Percentiles rank a stretch among this genome's conserved stretches.
Evolutionary conservation across 805 yeast genomes (phyloP).

Genomic region (Jamesozyma hellenica): DNA sequence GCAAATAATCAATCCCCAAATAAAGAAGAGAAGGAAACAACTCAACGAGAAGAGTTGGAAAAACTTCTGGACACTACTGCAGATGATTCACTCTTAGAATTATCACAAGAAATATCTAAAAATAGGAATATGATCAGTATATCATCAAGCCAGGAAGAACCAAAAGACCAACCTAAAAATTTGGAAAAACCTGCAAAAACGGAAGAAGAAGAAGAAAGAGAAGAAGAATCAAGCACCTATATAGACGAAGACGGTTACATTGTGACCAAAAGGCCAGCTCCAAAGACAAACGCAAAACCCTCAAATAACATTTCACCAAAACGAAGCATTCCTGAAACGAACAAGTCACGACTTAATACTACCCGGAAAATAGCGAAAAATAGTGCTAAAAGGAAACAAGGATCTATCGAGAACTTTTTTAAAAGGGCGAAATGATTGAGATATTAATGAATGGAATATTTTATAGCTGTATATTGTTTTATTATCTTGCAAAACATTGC

Average conservation of each 20-base stretch:
- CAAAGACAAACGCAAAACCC: not conserved
- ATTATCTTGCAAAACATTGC: no score
- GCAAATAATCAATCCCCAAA: not conserved
- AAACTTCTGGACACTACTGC: slow-evolving; percentile 26
- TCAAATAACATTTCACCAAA: not conserved
- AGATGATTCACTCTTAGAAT: slow-evolving; percentile 23
- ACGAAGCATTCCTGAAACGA: not conserved
- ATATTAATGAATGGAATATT: not conserved
- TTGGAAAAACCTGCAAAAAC: not conserved
- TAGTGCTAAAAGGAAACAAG: slow-evolving; percentile 20
- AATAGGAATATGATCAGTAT: not conserved
- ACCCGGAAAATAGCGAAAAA: no score
- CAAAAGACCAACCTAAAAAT: not conserved
- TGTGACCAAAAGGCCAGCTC: slow-evolving; percentile 19
- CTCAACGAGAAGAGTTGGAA: slow-evolving; percentile 14
- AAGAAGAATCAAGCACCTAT: slow-evolving; percentile 8
- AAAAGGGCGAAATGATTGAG: slow-evolving; percentile 9
- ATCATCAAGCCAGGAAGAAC: not conserved
- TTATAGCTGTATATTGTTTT: no score
- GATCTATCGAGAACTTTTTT: slow-evolving; percentile 27
- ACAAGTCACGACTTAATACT: no score
- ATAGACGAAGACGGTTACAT: slow-evolving; percentile 29
- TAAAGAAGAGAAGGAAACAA: not conserved
- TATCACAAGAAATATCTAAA: slow-evolving; percentile 2
- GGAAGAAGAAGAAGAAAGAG: not conserved